Conservation (phyloP, 2,329 filamentous ascomycete genomes). For the Cytospora schulzeri region DNA sequence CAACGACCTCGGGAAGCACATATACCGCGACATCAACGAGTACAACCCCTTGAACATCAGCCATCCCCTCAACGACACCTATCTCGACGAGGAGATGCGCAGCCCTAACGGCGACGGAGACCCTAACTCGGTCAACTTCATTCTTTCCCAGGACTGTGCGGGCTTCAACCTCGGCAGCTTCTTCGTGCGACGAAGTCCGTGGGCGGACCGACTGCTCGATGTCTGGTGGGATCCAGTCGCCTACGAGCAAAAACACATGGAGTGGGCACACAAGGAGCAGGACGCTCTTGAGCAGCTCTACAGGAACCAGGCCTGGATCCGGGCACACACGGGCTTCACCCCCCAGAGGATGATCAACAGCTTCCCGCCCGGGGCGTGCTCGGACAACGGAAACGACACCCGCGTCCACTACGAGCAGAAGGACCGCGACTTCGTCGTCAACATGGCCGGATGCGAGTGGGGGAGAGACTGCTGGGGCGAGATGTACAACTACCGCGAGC, state of each 20-base stretch:
- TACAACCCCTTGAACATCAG: constrained; percentile 95
- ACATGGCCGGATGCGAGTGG: constrained; percentile 98
- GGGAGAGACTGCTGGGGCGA: constrained; percentile 97
- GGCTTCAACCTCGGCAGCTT: constrained; percentile 98
- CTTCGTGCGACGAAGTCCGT: constrained; percentile 81
- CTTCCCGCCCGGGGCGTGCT: constrained; percentile 88
- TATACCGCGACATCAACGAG: constrained; percentile 93
- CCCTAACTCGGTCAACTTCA: constrained; percentile 77
- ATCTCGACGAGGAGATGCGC: constrained; percentile 74
- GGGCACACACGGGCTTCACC: constrained; percentile 84
- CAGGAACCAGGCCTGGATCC: constrained; percentile 86
- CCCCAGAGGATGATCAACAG: constrained; percentile 92
- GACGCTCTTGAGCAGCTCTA: constrained; percentile 94
- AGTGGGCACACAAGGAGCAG: constrained; percentile 99
- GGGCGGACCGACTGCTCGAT: constrained; percentile 89
- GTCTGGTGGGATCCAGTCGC: constrained; percentile 98
- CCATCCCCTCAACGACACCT: constrained; percentile 74
- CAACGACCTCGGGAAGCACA: constrained; percentile 70
- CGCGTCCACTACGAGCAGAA: constrained; percentile 82
- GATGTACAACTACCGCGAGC: constrained; percentile 92
- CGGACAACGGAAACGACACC: constrained; percentile 72
- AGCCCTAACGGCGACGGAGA: constrained; percentile 79
- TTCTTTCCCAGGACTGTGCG: constrained; percentile 89
- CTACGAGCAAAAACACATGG: constrained; percentile 98
- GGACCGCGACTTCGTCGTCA: constrained; percentile 91